Percentiles rank a stretch among this genome's conserved stretches.
phyloP scores from a whole-genome alignment of 2,329 filamentous ascomycete genomes.

The Neonectria coccinea region DNA sequence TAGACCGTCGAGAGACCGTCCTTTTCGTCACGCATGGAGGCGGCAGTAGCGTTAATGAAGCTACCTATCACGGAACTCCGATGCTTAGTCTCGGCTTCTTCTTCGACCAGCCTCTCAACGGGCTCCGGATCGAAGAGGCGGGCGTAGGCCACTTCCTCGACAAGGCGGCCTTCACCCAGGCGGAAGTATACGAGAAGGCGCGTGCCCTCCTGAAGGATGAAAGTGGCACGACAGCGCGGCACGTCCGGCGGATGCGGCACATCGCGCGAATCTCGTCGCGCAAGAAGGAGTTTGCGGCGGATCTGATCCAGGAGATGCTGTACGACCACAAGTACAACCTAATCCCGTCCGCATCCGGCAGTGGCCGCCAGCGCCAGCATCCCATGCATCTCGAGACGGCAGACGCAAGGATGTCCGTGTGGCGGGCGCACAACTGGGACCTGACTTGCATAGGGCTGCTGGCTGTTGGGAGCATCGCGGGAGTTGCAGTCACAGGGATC shows the following conservation, averaged over 20 bases:
- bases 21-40: not conserved
- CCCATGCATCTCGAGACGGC: conserved; percentile 9
- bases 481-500: not conserved
- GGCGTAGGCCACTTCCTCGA: not conserved
- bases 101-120: not conserved
- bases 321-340: conserved; percentile 2
- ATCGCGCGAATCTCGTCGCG: conserved; percentile 2
- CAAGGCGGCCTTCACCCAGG: not conserved
- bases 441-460: conserved; percentile 7
- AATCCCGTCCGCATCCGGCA: not conserved
- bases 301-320: not conserved
- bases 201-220: not conserved
- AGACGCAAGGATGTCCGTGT: not conserved
- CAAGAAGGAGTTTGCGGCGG: conserved; percentile 3
- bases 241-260: not conserved
- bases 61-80: not conserved
- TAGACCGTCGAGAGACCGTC: not conserved
- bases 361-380: not conserved
- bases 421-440: not conserved
- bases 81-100: not conserved
- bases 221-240: not conserved
- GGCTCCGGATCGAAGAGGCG: not conserved
- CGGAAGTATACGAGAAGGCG: not conserved
- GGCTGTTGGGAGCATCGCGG: not conserved
- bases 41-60: not conserved